Conservation (phyloP, 2,329 filamentous ascomycete species). For the Fonsecaea monophora region DNA sequence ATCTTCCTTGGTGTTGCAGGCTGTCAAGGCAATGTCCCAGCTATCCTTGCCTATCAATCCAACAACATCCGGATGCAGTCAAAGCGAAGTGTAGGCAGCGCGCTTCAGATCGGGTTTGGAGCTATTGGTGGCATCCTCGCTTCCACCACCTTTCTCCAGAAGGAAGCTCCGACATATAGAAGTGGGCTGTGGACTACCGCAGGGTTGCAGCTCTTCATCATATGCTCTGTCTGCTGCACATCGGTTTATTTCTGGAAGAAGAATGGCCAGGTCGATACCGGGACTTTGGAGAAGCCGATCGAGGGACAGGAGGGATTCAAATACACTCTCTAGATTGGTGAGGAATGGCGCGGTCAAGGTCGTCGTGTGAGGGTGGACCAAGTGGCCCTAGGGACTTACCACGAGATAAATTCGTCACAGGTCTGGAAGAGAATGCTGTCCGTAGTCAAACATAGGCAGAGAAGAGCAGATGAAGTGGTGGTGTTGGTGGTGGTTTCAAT, state of each 20-base stretch:
- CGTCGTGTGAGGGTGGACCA: background rate
- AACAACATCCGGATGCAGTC: conserved; percentile 46
- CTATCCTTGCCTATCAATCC: conserved; percentile 44
- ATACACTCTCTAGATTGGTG: conserved; percentile 21
- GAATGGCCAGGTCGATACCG: conserved; percentile 45
- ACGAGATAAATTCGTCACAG: background rate
- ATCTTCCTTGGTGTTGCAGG: conserved; percentile 44
- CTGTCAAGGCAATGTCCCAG: conserved; percentile 44
- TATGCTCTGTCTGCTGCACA: conserved; percentile 41
- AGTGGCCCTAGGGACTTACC: background rate
- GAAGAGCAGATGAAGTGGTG: background rate
- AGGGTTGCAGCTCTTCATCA: conserved; percentile 30
- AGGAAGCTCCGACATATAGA: conserved; percentile 40
- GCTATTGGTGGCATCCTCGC: conserved; percentile 41
- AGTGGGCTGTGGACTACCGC: conserved; percentile 37
- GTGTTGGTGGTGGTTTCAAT: too few species aligned
- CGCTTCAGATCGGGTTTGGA: conserved; percentile 54
- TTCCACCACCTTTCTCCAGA: conserved; percentile 36
- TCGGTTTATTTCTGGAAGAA: conserved; percentile 43
- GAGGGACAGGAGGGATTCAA: conserved; percentile 43
- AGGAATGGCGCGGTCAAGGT: background rate
- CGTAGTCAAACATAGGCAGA: background rate
- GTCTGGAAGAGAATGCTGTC: background rate
- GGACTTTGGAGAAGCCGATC: conserved; percentile 43
- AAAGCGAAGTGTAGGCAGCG: conserved; percentile 39